Percentiles rank a stretch among this genome's conserved stretches.
These are phyloP conservation scores for Irpex sp. DNA, from an alignment of 1,284 basidiomycete genomes.

Conservation along the genomic window DNA sequence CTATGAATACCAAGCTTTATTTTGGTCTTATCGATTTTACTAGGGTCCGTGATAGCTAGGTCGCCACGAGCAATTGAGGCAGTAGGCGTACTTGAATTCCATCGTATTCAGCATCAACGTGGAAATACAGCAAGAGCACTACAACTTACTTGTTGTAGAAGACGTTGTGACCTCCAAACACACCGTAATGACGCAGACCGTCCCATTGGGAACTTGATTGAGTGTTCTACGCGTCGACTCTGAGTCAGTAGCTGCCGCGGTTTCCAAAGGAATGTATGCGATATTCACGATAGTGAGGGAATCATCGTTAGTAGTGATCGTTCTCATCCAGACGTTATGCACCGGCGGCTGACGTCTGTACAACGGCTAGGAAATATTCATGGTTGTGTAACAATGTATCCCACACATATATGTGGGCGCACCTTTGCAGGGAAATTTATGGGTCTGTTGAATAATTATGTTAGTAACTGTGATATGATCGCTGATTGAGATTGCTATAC, in stretches of 20 bases:
- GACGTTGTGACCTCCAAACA: conserved; percentile 44
- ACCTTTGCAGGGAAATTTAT: conserved; percentile 60
- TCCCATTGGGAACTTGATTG: conserved; percentile 79
- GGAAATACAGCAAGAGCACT: neutral
- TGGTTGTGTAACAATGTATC: neutral
- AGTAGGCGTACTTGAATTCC: conserved; percentile 38
- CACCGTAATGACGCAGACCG: conserved; percentile 59
- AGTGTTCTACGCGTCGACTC: conserved; percentile 47
- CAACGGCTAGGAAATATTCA: conserved; percentile 38
- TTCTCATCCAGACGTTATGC: conserved; percentile 34
- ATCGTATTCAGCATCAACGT: neutral
- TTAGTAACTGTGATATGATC: neutral
- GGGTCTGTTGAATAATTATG: conserved; percentile 41
- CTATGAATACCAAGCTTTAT: conserved; percentile 66
- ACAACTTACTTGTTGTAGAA: conserved; percentile 59
- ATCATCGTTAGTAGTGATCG: conserved; percentile 46
- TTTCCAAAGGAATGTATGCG: neutral
- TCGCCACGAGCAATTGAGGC: conserved; percentile 42
- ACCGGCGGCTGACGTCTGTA: conserved; percentile 50
- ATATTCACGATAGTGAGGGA: conserved; percentile 53
- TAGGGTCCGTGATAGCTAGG: conserved; percentile 45
- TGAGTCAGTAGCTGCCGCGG: neutral
- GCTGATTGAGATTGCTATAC: neutral
- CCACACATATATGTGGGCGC: neutral
- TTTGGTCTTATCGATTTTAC: conserved; percentile 25